Evolutionary conservation across 352 stramenopile genomes (phyloP), one percentile per base, ranked within the genome.

Genomic region (Pythium brachiatum): DNA sequence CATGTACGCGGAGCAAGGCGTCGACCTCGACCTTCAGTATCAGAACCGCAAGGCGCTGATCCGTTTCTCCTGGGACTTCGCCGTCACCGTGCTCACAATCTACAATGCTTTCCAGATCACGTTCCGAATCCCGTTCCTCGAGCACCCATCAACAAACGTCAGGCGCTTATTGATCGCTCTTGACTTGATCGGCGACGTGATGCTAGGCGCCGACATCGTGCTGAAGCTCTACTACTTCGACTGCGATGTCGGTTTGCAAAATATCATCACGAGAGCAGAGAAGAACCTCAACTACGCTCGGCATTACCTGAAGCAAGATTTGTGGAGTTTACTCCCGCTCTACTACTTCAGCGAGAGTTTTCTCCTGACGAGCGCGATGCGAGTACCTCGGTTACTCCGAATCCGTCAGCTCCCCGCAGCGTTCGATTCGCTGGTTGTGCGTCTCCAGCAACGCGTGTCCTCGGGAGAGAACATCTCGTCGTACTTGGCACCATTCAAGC

Each of bases 221-320:
- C 70, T 91, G 7, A 88, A 90, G 41, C 65, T 91, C 3, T 89
- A 88, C 44, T 90, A 88, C 62, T 91, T 93, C 13, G 81, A 89
- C 52, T 90, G 81, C 26, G 75, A 93, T 20, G 57, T 63, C 0
- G 80, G 81, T 0, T 59, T 89, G 27, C 43, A 43, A 0, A 90
- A 89, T 25, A 50, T 93, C 3, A 29, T 83, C n/a, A 78, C 75
- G n/a, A 65, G 77, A 27, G 62, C 69, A 3, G 70, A 90, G 13
- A 70, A 60, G 1, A 78, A 84, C 32, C 54, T 43, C 18, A 73
- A 72, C 7, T 92, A 92, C 36, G 62, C 47, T 1, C 48, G 62
- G 3, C 67, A 77, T 51, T 69, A 69, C 7, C 31, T 92, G 8
- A 74, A 68, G 15, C 56, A 66, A 13, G 81, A 90, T 57, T 11